Conservation (phyloP, 2,329 filamentous ascomycete genomes). For the Xylaria sp. region DNA sequence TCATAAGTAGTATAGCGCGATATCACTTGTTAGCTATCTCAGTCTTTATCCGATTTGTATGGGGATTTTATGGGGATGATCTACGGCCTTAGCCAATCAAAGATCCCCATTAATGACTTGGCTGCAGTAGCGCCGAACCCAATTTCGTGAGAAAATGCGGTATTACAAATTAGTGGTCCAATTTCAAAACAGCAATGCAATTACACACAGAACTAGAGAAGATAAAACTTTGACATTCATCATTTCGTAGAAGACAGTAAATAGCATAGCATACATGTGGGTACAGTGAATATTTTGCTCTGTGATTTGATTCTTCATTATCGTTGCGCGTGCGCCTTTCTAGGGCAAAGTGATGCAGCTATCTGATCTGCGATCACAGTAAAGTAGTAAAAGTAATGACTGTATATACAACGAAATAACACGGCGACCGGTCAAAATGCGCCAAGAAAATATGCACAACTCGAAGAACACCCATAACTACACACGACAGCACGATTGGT, state of each 20-base stretch:
- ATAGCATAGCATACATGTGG: background rate
- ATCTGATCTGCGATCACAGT: slow-evolving; percentile 6
- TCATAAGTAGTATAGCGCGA: no score
- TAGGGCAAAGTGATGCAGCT: slow-evolving; percentile 14
- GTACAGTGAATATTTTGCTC: background rate
- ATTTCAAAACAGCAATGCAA: background rate
- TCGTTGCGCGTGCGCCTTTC: slow-evolving; percentile 20
- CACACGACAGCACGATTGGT: background rate
- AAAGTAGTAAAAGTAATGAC: slow-evolving; percentile 25
- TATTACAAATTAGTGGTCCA: background rate
- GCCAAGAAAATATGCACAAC: slow-evolving; percentile 32
- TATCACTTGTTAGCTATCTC: no score
- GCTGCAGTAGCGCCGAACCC: no score
- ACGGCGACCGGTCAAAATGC: slow-evolving; percentile 6
- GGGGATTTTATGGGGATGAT: no score
- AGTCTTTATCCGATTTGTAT: no score
- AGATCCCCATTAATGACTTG: no score
- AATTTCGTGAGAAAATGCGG: no score
- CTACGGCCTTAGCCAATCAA: no score
- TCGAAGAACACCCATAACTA: slow-evolving; percentile 11
- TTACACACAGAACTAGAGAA: background rate
- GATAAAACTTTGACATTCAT: background rate
- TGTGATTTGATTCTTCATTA: background rate
- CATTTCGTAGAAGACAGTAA: background rate
- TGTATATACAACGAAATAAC: slow-evolving; percentile 34